Conservation (phyloP, 306 rosid genomes). For the Delonix regia region DNA sequence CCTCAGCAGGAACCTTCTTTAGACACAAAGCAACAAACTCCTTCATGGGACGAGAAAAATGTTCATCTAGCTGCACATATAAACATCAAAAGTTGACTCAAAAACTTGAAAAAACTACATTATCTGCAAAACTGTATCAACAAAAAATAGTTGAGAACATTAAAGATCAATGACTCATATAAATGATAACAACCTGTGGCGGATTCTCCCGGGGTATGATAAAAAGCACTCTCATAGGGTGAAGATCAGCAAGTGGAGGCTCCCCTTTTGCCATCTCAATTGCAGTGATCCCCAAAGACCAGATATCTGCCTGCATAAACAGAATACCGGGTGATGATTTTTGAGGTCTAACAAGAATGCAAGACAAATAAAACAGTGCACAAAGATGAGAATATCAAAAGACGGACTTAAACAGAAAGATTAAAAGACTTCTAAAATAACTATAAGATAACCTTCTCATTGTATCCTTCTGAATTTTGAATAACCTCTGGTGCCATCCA, state of each 20-base stretch:
- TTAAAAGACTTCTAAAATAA: constrained; percentile 25
- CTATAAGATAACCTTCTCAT: constrained; percentile 79
- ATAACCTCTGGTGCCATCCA: constrained; percentile 99
- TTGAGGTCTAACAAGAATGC: constrained; percentile 20
- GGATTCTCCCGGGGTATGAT: constrained; percentile 98
- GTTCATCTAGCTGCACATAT: constrained; percentile 91
- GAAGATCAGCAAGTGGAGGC: constrained; percentile 99
- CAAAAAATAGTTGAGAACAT: constrained; percentile 19
- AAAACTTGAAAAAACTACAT: constrained; percentile 25
- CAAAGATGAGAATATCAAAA: constrained; percentile 26
- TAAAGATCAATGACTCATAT: constrained; percentile 24
- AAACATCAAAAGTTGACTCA: constrained; percentile 35
- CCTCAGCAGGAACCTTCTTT: constrained; percentile 97
- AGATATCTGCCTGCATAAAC: constrained; percentile 91
- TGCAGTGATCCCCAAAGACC: constrained; percentile 97
- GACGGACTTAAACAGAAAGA: constrained; percentile 24
- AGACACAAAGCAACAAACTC: constrained; percentile 92
- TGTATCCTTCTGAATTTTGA: constrained; percentile 94
- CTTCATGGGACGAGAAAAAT: constrained; percentile 94
- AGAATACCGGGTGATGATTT: constrained; percentile 42
- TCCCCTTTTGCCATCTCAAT: constrained; percentile 99
- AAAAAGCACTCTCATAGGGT: constrained; percentile 98
- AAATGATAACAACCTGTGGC: constrained; percentile 72
- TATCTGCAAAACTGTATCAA: constrained; percentile 24
- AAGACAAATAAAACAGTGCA: not conserved